Evolutionary conservation across 768 basidiomycete species (phyloP).

Genomic region (Suillus alpinus): DNA sequence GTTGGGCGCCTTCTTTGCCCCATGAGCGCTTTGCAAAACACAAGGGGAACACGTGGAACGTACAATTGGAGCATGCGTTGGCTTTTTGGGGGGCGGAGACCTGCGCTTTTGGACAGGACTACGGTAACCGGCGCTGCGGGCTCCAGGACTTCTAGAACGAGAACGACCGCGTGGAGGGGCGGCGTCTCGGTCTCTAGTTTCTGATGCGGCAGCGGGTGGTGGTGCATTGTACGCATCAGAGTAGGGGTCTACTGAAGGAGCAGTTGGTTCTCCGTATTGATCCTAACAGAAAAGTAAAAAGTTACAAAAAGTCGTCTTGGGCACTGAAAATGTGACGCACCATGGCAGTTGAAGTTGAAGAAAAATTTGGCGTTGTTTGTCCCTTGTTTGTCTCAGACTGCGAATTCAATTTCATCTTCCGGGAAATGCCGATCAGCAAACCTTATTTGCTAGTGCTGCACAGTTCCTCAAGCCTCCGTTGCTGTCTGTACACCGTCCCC

Average conservation of each 20-base stretch:
- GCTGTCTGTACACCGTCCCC: slow-evolving; percentile 34
- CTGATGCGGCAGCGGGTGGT: slow-evolving; percentile 43
- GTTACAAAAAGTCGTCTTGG: slow-evolving; percentile 1
- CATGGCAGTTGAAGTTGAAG: slow-evolving; percentile 65
- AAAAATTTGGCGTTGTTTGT: slow-evolving; percentile 44
- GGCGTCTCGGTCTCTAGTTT: slow-evolving; percentile 53
- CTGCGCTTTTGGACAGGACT: slow-evolving; percentile 57
- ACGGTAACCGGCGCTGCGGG: slow-evolving; percentile 46
- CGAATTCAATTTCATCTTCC: slow-evolving; percentile 27
- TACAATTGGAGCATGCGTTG: slow-evolving; percentile 73
- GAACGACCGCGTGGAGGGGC: slow-evolving; percentile 63
- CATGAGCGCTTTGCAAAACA: slow-evolving; percentile 33
- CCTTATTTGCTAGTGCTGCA: slow-evolving; percentile 47
- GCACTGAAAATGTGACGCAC: slow-evolving; percentile 40
- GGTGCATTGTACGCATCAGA: slow-evolving; percentile 78
- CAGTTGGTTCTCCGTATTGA: slow-evolving; percentile 65
- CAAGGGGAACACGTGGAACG: slow-evolving; percentile 30
- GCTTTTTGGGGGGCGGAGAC: slow-evolving; percentile 60
- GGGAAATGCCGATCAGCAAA: slow-evolving; percentile 24
- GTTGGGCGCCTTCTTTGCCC: slow-evolving; percentile 71
- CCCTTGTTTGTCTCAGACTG: slow-evolving; percentile 23
- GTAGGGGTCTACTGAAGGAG: slow-evolving; percentile 71
- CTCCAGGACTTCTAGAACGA: slow-evolving; percentile 65
- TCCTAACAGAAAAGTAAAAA: slow-evolving; percentile 19
- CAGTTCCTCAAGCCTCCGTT: slow-evolving; percentile 64